Conservation (phyloP, 2,329 filamentous ascomycete genomes). For the Xylariaceae sp. region DNA sequence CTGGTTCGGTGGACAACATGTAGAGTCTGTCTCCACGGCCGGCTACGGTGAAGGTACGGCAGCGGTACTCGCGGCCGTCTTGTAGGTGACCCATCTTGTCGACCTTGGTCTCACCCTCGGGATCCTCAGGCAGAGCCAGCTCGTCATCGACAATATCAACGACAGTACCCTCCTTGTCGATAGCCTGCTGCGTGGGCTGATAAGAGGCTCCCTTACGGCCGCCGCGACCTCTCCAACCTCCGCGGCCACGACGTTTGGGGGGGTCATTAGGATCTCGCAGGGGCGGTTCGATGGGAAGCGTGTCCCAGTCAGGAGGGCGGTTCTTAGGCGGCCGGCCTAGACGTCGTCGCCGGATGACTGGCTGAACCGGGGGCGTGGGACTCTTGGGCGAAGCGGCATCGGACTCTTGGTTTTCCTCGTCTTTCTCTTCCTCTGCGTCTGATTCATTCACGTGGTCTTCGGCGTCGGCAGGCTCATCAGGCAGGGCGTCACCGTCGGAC, state of each 20-base stretch:
- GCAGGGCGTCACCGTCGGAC: conserved; percentile 27
- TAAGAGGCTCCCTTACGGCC: conserved; percentile 67
- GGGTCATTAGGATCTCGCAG: conserved; percentile 53
- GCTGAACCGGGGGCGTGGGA: conserved; percentile 55
- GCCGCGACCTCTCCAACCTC: conserved; percentile 68
- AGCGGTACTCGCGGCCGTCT: conserved; percentile 87
- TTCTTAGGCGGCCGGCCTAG: conserved; percentile 87
- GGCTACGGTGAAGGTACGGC: conserved; percentile 87
- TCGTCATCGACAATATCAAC: conserved; percentile 91
- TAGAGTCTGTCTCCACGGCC: conserved; percentile 84
- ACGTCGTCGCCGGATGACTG: conserved; percentile 69
- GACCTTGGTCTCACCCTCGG: conserved; percentile 89
- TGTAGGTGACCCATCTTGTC: conserved; percentile 82
- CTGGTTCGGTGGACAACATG: conserved; percentile 98
- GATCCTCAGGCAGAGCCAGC: conserved; percentile 80
- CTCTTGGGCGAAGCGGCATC: conserved; percentile 46
- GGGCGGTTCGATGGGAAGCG: conserved; percentile 52
- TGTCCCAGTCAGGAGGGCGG: conserved; percentile 75
- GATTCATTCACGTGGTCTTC: conserved; percentile 29
- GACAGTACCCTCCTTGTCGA: conserved; percentile 91
- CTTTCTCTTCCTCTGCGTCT: conserved; percentile 41
- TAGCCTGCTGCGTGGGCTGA: conserved; percentile 77
- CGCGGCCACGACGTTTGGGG: conserved; percentile 63
- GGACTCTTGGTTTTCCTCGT: conserved; percentile 35
- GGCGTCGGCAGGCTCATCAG: conserved; percentile 5